Evolutionary conservation across 1,139 yeast species (phyloP).

Genomic region (Geotrichum restrictum): DNA sequence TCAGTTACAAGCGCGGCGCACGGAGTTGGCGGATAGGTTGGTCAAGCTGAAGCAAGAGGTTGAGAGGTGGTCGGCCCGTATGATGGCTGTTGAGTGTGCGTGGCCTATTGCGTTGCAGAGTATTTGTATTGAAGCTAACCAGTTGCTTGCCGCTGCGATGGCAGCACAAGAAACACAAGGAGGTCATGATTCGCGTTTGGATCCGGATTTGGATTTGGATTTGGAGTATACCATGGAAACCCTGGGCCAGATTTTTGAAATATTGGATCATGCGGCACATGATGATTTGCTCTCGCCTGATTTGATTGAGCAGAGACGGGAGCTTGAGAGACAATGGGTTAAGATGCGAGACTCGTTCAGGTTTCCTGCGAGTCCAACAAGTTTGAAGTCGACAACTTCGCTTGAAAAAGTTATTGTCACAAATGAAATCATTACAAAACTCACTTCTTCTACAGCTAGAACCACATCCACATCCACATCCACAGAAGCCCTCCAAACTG

Average conservation of each 20-base stretch:
- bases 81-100: conserved; percentile 42
- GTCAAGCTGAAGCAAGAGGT: conserved; percentile 34
- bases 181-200: too few species aligned
- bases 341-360: background rate
- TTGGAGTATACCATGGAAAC: background rate
- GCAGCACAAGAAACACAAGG: too few species aligned
- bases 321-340: conserved; percentile 13
- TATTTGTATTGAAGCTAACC: conserved; percentile 28
- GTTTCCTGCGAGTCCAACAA: too few species aligned
- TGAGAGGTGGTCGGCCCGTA: too few species aligned
- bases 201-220: background rate
- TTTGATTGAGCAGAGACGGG: conserved; percentile 9
- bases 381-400: too few species aligned
- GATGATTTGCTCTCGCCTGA: conserved; percentile 10
- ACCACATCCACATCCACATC: background rate
- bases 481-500: background rate
- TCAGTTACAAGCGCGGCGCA: conserved; percentile 43
- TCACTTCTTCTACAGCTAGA: too few species aligned
- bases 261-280: conserved; percentile 10
- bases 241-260: conserved; percentile 11
- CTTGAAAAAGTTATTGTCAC: too few species aligned
- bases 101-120: conserved; percentile 45
- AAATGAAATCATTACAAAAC: too few species aligned
- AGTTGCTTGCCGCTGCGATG: conserved; percentile 24
- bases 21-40: conserved; percentile 44